Evolutionary conservation across 345 rosid species (phyloP).

Genomic region (Salix brachista): DNA sequence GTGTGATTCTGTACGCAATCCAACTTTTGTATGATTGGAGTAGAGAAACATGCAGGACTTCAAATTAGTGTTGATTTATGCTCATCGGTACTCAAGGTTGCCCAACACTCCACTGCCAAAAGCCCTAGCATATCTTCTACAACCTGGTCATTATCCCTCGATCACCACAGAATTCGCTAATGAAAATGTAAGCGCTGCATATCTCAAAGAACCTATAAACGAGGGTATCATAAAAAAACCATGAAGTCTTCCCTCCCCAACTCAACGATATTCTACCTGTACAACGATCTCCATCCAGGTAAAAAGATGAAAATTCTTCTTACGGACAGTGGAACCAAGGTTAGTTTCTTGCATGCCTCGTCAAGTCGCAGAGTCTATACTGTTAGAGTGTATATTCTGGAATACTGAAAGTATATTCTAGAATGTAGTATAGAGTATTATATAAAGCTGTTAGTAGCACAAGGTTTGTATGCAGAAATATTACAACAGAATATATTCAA

Average conservation of each 20-base stretch:
- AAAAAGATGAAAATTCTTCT: background rate
- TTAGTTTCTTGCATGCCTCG: background rate
- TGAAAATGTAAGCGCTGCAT: background rate
- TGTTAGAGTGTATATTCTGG: no score
- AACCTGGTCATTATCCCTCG: background rate
- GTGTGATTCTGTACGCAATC: no score
- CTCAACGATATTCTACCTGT: background rate
- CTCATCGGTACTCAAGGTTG: background rate
- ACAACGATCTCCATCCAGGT: background rate
- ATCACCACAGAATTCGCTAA: background rate
- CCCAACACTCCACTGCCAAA: background rate
- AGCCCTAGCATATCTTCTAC: background rate
- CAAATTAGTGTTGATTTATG: no score
- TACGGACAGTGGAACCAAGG: background rate
- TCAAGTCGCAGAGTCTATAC: background rate
- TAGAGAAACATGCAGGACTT: no score
- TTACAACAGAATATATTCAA: no score
- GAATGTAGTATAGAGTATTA: no score
- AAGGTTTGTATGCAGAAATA: no score
- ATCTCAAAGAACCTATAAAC: no score
- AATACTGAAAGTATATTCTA: no score
- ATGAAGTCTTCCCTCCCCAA: background rate
- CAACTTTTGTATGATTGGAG: no score
- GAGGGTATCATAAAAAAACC: background rate
- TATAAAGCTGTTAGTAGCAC: no score